Evolutionary conservation across 169 alveolate species (phyloP), one percentile per base, ranked within the genome.

Genomic region (Plasmodium coatneyi): DNA sequence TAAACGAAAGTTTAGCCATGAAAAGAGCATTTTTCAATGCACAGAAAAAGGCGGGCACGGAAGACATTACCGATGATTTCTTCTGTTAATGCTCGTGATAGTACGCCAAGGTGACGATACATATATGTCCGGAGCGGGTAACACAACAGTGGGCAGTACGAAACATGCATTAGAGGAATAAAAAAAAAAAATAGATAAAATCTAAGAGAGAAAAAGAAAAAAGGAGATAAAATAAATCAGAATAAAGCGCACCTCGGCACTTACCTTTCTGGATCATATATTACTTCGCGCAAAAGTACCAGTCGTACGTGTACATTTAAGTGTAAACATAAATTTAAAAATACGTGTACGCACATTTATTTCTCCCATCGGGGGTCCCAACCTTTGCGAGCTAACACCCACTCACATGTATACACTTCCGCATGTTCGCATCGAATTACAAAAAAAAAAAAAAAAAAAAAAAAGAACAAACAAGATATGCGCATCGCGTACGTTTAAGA

Each of bases 1-100:
- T 89, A 36, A 89, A 78, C 82, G 90, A 79, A 56, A 66, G 49
- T 78, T 89, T 89, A 32, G 94, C 94, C 36, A 79, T 39, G 46
- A 89, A 43, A 79, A 78, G 94, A 66, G 90, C 87, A 79, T 19
- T 78, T 56, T 78, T 66, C 30, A 89, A 89, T 89, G 78, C 87
- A 22, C 78, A 36, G 30, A 70, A 89, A 89, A 80, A 36, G 36
- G 36, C 30, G n/a, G 19, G 6, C 25, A 36, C 19, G 16, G 54
- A 89, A 6, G 25, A 80, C 43, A n/a, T 49, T 60, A 79, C 66
- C 54, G 82, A 89, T 56, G 94, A 89, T 66, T 78, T 89, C 54
- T 83, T 89, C 34, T 72, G 46, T 43, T 36, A 80, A 19, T 79
- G 89, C 71, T 78, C 49, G 71, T 89, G 80, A 89, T 78, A 25